Evolutionary conservation across 345 rosid species (phyloP).

Genomic region (Rhizophora mangle): DNA sequence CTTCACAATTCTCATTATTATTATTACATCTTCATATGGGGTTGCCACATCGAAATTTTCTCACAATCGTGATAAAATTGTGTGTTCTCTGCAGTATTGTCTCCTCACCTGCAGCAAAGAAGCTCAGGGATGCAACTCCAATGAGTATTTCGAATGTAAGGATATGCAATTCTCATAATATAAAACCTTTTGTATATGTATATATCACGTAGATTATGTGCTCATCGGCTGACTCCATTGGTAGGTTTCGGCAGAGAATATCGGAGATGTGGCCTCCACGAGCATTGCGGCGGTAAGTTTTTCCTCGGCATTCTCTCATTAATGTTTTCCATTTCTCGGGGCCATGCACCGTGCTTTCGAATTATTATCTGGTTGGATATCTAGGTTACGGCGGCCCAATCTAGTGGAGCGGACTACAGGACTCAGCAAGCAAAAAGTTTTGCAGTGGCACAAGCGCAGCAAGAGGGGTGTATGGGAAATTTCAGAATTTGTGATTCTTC

Average conservation of each 20-base stretch:
- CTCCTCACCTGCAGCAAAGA: conserved; percentile 12
- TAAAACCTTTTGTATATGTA: not conserved
- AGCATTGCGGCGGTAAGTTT: not conserved
- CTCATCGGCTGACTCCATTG: not conserved
- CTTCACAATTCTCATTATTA: too few relatives aligned
- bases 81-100: conserved; percentile 9
- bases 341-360: not conserved
- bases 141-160: conserved; percentile 2
- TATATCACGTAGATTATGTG: not conserved
- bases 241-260: conserved; percentile 16
- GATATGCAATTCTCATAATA: not conserved
- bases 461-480: not conserved
- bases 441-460: not conserved
- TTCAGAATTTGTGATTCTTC: not conserved
- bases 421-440: not conserved
- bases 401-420: not conserved
- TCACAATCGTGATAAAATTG: too few relatives aligned
- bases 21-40: too few relatives aligned
- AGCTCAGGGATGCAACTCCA: conserved; percentile 12
- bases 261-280: not conserved
- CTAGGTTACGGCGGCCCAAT: not conserved
- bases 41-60: too few relatives aligned
- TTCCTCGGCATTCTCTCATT: not conserved
- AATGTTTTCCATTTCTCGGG: not conserved
- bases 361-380: not conserved